These are phyloP conservation scores for Trichosporon coremiiforme DNA, from an alignment of 1,284 basidiomycete species.

Conservation along the genomic window DNA sequence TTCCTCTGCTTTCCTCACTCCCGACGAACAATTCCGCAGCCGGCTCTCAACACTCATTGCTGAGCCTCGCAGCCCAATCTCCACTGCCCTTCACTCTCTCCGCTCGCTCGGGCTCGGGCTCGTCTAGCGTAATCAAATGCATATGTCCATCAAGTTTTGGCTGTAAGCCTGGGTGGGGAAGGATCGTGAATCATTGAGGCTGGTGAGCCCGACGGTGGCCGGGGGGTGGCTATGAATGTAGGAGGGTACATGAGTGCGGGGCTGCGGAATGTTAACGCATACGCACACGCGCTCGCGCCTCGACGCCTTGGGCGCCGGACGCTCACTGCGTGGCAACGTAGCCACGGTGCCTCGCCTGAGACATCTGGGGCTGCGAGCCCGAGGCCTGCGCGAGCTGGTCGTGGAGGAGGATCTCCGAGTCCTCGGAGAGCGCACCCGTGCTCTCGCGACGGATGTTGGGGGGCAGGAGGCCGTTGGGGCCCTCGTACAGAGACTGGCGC, in stretches of 20 bases:
- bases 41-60: too few species aligned
- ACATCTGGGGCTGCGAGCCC: constrained; percentile 17
- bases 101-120: not conserved
- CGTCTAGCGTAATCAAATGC: constrained; percentile 2
- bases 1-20: too few species aligned
- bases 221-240: not conserved
- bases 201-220: too few species aligned
- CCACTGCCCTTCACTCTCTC: not conserved
- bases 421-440: constrained; percentile 34
- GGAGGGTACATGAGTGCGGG: not conserved
- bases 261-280: too few species aligned
- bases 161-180: constrained; percentile 1
- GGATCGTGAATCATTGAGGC: constrained; percentile 11
- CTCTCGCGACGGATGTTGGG: constrained; percentile 48
- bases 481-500: constrained; percentile 34
- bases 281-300: too few species aligned
- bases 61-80: too few species aligned
- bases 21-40: too few species aligned
- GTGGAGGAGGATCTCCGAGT: constrained; percentile 29
- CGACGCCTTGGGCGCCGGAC: not conserved
- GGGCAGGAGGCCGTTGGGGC: constrained; percentile 34
- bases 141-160: constrained; percentile 14
- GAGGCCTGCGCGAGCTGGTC: constrained; percentile 17
- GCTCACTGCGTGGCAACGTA: constrained; percentile 14
- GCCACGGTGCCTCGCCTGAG: constrained; percentile 26